Percentiles rank a stretch among this genome's conserved stretches.
phyloP scores from a whole-genome alignment of 2,329 filamentous ascomycete species.

The Cercospora zeina region DNA sequence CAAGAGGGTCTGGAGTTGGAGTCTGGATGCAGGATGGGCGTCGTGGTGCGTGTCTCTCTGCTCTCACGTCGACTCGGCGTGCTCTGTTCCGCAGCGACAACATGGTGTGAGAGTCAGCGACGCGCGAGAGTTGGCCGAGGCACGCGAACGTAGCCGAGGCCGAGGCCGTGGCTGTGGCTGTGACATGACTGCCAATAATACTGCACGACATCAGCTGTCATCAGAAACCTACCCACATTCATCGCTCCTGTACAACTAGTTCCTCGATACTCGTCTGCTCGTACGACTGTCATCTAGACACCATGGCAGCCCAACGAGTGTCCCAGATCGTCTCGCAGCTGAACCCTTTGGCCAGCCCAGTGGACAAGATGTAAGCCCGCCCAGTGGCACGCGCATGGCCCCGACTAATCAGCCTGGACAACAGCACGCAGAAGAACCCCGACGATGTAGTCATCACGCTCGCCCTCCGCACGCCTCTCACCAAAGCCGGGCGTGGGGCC shows the following conservation, averaged over 20 bases:
- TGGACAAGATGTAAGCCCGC: slow-evolving; percentile 27
- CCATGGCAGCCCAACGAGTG: slow-evolving; percentile 19
- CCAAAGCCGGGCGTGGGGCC: slow-evolving; percentile 86
- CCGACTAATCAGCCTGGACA: not conserved
- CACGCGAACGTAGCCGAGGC: slow-evolving; percentile 6
- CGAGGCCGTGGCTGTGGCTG: not conserved
- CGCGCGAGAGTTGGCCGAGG: not conserved
- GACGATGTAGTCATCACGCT: slow-evolving; percentile 97
- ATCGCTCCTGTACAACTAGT: not conserved
- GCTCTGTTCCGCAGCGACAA: not conserved
- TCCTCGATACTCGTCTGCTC: not conserved
- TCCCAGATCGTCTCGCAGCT: slow-evolving; percentile 26
- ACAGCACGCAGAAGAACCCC: slow-evolving; percentile 62
- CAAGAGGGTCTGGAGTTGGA: too few species aligned
- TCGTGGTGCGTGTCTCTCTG: not conserved
- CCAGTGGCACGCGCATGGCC: not conserved
- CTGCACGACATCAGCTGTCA: not conserved
- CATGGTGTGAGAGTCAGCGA: slow-evolving; percentile 4
- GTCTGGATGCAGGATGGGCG: too few species aligned
- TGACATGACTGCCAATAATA: not conserved
- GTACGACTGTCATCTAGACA: not conserved
- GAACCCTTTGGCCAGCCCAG: slow-evolving; percentile 23
- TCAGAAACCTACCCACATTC: not conserved
- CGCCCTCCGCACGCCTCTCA: slow-evolving; percentile 82
- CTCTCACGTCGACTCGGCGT: too few species aligned